Base-by-base conservation (phyloP, 73 alveolate species). In the Paramecium pentaurelia region DNA sequence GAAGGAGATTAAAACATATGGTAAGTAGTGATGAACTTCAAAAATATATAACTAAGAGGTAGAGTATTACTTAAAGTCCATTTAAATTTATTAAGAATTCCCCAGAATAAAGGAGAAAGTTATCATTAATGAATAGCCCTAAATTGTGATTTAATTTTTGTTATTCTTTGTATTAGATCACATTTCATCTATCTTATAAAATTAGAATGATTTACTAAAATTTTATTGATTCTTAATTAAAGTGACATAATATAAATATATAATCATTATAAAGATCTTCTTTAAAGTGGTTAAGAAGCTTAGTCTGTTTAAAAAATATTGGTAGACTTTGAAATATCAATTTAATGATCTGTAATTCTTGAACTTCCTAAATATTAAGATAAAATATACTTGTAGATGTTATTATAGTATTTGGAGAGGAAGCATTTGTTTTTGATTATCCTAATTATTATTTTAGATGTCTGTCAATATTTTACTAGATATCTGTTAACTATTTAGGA, bases 11-110 rank as follows among this genome's bases (percentile, higher is more conserved):
- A 28, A 64, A 64, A 64, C 84, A 64, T 34, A 64, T 64, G 84
- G 84, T 32, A 64, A 64, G 84, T 9, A 64, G 84, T 64, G 84
- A 64, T 14, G 84, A 64, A 64, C 49, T 64, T 64, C 16, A 64
- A 28, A 64, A 64, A 12, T 64, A 64, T 64, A 11, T 64, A 28
- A 28, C 84, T 64, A 64, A 64, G 28, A 64, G 28, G 84, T 18
- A 28, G 47, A 64, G 84, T 32, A 34, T 28, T 1, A 64, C 84
- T 28, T 64, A 32, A 64, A 64, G 84, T 64, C 84, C 84, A 28
- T 64, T 64, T 42, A 34, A n/a, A 28, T 64, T 1, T 64, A 34
- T 64, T 12, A 64, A 64, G 47, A 64, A 64, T 12, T 64, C 84
- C 11, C 84, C 84, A 64, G 84, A 64, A 14, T 14, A 64, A 64